Percentiles rank a stretch among this genome's conserved stretches.
These are phyloP conservation scores for Alternaria burnsii DNA, from an alignment of 2,329 filamentous ascomycete species.

Conservation along the genomic window DNA sequence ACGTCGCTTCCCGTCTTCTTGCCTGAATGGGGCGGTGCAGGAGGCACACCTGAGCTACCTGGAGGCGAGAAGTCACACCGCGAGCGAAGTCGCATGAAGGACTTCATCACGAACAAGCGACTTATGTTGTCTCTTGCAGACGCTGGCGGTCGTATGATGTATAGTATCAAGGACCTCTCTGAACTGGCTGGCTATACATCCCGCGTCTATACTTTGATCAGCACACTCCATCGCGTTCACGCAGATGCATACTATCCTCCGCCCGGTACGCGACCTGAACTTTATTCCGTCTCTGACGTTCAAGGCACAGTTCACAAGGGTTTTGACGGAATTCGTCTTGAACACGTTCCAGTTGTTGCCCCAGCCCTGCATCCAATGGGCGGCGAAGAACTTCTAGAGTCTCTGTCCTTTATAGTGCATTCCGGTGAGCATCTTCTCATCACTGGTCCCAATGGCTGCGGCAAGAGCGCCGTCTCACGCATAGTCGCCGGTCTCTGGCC, in stretches of 20 bases:
- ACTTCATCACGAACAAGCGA: conserved; percentile 98
- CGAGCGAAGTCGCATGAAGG: conserved; percentile 90
- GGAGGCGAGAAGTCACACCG: conserved; percentile 62
- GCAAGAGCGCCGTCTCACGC: conserved; percentile 87
- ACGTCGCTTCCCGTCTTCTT: conserved; percentile 94
- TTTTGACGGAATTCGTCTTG: conserved; percentile 91
- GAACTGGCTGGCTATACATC: conserved; percentile 96
- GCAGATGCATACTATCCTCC: conserved; percentile 83
- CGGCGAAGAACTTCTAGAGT: conserved; percentile 90
- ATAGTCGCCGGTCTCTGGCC: conserved; percentile 95
- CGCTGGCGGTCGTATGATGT: conserved; percentile 98
- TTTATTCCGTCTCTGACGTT: conserved; percentile 88
- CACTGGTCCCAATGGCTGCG: conserved; percentile 92
- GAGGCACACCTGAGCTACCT: conserved; percentile 73
- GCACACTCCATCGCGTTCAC: conserved; percentile 91
- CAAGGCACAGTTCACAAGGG: conserved; percentile 94
- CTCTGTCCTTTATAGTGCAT: conserved; percentile 86
- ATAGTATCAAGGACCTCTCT: conserved; percentile 96
- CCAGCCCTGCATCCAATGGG: conserved; percentile 87
- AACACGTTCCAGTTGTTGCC: conserved; percentile 91
- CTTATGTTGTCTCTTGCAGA: conserved; percentile 97
- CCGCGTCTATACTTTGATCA: conserved; percentile 93
- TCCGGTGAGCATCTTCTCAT: conserved; percentile 93
- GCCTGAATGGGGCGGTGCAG: conserved; percentile 89
- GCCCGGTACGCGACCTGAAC: conserved; percentile 73